Percentiles rank a stretch among this genome's conserved stretches.
phyloP scores from a whole-genome alignment of 352 stramenopile species.

The Pythium chondricola region DNA sequence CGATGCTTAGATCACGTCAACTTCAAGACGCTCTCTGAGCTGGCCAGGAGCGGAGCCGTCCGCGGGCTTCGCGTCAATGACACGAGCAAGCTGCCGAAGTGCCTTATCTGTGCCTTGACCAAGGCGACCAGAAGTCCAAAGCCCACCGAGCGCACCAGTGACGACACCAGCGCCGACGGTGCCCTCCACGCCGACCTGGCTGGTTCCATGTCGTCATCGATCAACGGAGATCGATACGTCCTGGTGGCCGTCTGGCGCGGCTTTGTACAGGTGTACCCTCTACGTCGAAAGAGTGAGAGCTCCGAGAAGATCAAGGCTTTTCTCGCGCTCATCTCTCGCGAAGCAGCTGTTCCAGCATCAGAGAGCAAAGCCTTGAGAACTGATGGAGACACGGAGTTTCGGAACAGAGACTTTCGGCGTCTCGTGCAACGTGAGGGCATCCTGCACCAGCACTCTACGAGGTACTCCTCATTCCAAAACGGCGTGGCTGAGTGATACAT shows the following conservation, averaged over 20 bases:
- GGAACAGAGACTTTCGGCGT: neutral
- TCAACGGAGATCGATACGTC: neutral
- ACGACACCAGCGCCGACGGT: neutral
- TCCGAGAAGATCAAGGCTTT: neutral
- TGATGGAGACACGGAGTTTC: constrained; percentile 4
- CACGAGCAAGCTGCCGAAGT: neutral
- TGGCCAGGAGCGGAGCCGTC: neutral
- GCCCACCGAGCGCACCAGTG: neutral
- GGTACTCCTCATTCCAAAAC: constrained; percentile 1
- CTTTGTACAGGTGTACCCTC: neutral
- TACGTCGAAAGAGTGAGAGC: neutral
- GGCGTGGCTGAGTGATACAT: constrained; percentile 2
- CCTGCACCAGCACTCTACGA: neutral
- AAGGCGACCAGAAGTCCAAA: neutral
- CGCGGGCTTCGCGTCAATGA: neutral
- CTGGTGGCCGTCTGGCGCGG: neutral
- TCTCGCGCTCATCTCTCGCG: neutral
- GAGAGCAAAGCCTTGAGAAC: constrained; percentile 1
- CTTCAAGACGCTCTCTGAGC: neutral
- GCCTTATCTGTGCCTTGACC: neutral
- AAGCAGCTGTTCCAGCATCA: neutral
- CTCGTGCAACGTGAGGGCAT: neutral
- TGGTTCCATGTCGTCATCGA: neutral
- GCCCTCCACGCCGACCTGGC: neutral
- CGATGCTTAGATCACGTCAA: constrained; percentile 3